A percentile compares a stretch with the other conserved stretches of the same genome.
phyloP scores from a whole-genome alignment of 2,329 filamentous ascomycete genomes.

The Botryotinia convoluta region DNA sequence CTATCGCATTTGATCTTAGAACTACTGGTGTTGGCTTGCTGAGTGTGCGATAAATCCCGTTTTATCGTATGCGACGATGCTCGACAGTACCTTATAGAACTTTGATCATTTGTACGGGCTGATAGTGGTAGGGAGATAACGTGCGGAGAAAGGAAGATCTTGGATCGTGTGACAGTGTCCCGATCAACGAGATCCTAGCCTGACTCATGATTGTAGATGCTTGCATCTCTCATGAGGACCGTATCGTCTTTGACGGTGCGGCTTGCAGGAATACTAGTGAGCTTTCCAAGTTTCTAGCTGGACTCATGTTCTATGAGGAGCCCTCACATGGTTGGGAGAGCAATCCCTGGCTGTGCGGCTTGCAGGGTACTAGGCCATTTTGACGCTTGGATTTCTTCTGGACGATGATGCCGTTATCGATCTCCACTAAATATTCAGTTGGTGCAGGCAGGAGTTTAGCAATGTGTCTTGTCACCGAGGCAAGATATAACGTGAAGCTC shows the following conservation, averaged over 20 bases:
- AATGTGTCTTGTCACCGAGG: background rate
- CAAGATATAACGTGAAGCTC: background rate
- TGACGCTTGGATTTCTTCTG: background rate
- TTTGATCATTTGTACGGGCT: conserved; percentile 17
- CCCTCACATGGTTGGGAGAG: background rate
- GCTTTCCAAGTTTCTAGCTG: conserved; percentile 1
- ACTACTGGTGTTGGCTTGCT: conserved; percentile 10
- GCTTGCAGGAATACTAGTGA: conserved; percentile 15
- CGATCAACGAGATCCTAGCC: background rate
- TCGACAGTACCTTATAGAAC: conserved; percentile 2
- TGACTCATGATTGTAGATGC: conserved; percentile 3
- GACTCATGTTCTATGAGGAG: conserved; percentile 5
- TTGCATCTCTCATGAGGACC: conserved; percentile 1
- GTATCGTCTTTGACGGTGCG: background rate
- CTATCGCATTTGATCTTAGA: conserved; percentile 11
- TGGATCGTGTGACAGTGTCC: background rate
- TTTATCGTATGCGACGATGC: conserved; percentile 12
- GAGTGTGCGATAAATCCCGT: background rate
- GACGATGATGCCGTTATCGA: conserved; percentile 5
- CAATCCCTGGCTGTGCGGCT: background rate
- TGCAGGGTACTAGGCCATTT: background rate
- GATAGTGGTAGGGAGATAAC: conserved; percentile 6
- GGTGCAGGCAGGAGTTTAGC: background rate
- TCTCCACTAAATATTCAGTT: conserved; percentile 9
- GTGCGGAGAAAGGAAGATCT: conserved; percentile 6